Conservation (phyloP, 1,284 basidiomycete genomes). For the Waitea zeae region DNA sequence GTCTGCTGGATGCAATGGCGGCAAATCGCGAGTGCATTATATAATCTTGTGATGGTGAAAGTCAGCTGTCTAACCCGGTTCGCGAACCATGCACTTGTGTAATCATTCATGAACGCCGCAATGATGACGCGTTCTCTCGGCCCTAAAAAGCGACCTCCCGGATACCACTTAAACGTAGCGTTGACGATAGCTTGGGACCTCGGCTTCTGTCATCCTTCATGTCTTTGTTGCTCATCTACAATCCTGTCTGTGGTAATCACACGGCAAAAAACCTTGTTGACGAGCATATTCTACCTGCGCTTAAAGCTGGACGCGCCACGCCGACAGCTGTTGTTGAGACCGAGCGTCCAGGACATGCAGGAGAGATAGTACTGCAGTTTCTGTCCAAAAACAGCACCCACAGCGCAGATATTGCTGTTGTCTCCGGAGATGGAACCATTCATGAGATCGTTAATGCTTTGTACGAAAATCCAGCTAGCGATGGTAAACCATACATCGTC, state of each 20-base stretch:
- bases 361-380: conserved; percentile 26
- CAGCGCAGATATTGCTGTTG: conserved; percentile 34
- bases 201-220: too few species aligned
- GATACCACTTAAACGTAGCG: too few species aligned
- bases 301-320: conserved; percentile 20
- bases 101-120: too few species aligned
- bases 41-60: background rate
- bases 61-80: too few species aligned
- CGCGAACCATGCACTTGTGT: too few species aligned
- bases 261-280: conserved; percentile 30
- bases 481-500: conserved; percentile 11
- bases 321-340: conserved; percentile 32
- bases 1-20: too few species aligned
- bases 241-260: conserved; percentile 27
- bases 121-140: too few species aligned
- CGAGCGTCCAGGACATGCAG: conserved; percentile 36
- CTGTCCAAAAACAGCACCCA: conserved; percentile 12
- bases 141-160: too few species aligned
- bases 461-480: background rate
- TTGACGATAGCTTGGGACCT: too few species aligned
- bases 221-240: conserved; percentile 28
- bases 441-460: conserved; percentile 62
- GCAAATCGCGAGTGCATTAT: background rate
- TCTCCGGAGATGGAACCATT: conserved; percentile 84
- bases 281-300: conserved; percentile 45